Base-by-base conservation (phyloP, 1,284 basidiomycete genomes). In the Leccinum variabile region DNA sequence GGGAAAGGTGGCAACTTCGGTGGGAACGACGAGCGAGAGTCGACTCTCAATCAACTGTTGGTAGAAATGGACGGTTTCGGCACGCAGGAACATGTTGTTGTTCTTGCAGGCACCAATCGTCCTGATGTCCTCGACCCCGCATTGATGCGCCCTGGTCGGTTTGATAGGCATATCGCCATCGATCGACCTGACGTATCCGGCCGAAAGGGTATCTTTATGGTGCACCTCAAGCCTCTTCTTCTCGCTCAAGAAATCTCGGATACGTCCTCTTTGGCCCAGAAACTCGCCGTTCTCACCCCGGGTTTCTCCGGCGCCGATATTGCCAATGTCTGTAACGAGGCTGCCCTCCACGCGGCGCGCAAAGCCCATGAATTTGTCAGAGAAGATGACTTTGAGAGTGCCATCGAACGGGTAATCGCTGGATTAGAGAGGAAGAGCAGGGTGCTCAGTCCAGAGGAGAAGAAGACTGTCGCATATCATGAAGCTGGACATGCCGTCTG, bases 51-150 rank as follows among this genome's bases (percentile, higher is more conserved):
- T 77, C 97, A 99, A 78, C 83, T 99, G 16, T 82, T 99, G 64
- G 97, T 99, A 54, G 97, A 99, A 81, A 99, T 99, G 97, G 97
- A 99, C 77, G 97, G 97, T 44, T 99, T 99, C 79, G 91, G 91
- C 53, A 97, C 95, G 13, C 88, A 93, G 67, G 94, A 98, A 77
- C 95, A 98, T 73, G 89, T 99, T 66, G 97, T 99, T 61, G 92
- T 99, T 16, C 85, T 99, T 44, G 95, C 97, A 0, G 97, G 97
- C 68, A 99, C 97, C 22, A 99, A 99, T 79, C 82, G 97, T 71
- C 91, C 95, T 10, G 97, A 99, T 71, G 96, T 99, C 18, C 89
- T 99, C 57, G 97, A 99, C 74, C 84, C 90, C 25, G 97, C 97
- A 0, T 83, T 99, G 63, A 89, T 98, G 88, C 94, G 97, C 63